phyloP scores from a whole-genome alignment of 1,284 basidiomycete species.

The Phellopilus nigrolimitatus region DNA sequence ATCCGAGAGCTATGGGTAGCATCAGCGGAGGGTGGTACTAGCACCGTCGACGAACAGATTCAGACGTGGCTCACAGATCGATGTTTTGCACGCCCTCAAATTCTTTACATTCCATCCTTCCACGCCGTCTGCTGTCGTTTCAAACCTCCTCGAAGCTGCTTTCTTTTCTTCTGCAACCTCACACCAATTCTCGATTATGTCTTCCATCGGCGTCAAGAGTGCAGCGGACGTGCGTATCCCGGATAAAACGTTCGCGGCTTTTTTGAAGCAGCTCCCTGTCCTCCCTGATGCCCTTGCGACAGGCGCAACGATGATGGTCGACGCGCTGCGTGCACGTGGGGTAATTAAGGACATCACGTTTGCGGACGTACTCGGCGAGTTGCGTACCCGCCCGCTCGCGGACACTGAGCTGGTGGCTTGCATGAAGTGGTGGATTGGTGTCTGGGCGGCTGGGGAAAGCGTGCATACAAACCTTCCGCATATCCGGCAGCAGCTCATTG shows the following conservation, averaged over 20 bases:
- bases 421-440: constrained; percentile 83
- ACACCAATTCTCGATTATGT: constrained; percentile 68
- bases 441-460: constrained; percentile 48
- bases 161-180: constrained; percentile 71
- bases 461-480: constrained; percentile 36
- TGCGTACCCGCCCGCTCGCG: constrained; percentile 67
- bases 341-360: constrained; percentile 84
- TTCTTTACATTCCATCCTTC: constrained; percentile 88
- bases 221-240: constrained; percentile 76
- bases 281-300: constrained; percentile 64
- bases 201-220: constrained; percentile 71
- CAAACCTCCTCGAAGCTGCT: constrained; percentile 68
- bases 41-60: constrained; percentile 33
- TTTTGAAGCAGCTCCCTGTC: constrained; percentile 79
- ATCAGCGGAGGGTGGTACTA: constrained; percentile 30
- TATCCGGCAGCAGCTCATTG: constrained; percentile 59
- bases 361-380: constrained; percentile 80
- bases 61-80: constrained; percentile 52
- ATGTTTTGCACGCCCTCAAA: constrained; percentile 78
- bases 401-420: constrained; percentile 79
- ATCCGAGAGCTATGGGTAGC: constrained; percentile 55
- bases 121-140: constrained; percentile 85
- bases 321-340: constrained; percentile 58
- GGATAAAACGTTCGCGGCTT: constrained; percentile 68
- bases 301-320: constrained; percentile 63